Percentiles rank a stretch among this genome's conserved stretches.
These are phyloP conservation scores for Coccomyxa sp. DNA, from an alignment of 139 green algal genomes.

Conservation along the genomic window DNA sequence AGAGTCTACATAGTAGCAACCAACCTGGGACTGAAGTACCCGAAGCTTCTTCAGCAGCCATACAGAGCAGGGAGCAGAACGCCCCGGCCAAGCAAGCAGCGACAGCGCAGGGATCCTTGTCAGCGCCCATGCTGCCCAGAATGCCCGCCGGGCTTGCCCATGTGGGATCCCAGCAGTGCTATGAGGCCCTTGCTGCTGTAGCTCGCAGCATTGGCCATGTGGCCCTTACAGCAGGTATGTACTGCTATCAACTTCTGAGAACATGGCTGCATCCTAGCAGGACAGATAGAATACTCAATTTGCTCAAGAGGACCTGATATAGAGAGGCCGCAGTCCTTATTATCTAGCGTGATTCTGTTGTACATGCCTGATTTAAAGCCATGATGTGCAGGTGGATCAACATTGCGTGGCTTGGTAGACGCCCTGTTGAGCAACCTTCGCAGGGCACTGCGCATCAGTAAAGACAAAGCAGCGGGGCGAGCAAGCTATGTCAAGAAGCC, in stretches of 20 bases:
- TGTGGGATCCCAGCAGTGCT: constrained; percentile 37
- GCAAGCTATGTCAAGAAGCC: background rate
- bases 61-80: background rate
- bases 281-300: no score
- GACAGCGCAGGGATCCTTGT: background rate
- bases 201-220: background rate
- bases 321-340: no score
- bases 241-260: no score
- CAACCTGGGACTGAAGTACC: background rate
- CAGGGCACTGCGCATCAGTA: background rate
- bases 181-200: constrained; percentile 51
- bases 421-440: constrained; percentile 16
- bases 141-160: constrained; percentile 55
- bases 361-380: background rate
- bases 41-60: background rate
- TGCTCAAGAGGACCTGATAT: no score
- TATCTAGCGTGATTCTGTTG: no score
- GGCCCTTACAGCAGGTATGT: background rate
- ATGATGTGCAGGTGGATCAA: constrained; percentile 10
- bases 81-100: background rate
- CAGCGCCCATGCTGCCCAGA: constrained; percentile 43
- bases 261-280: no score
- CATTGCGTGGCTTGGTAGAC: constrained; percentile 37
- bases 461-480: background rate
- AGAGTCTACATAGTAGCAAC: background rate